Conservation (phyloP, 345 rosid species). For the Eucalyptus tenuipes region DNA sequence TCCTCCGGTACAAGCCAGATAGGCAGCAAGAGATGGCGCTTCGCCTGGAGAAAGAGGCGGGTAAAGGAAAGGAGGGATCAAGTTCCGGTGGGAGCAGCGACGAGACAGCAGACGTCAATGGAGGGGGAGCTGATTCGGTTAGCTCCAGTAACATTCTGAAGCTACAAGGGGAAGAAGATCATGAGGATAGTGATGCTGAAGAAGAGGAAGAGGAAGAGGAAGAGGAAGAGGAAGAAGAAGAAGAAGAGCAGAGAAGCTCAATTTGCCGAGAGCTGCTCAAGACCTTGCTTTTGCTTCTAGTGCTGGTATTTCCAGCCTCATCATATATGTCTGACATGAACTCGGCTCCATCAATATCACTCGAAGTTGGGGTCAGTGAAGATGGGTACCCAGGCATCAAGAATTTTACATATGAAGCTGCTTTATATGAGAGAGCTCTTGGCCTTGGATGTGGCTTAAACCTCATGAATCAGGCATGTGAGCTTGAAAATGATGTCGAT, state of each 20-base stretch:
- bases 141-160: constrained; percentile 1
- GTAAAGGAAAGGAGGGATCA: neutral
- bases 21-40: constrained; percentile 16
- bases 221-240: constrained; percentile 2
- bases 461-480: neutral
- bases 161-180: constrained; percentile 3
- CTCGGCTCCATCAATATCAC: constrained; percentile 2
- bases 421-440: neutral
- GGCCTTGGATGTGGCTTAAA: neutral
- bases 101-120: neutral
- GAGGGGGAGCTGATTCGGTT: neutral
- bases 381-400: constrained; percentile 4
- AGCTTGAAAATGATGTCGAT: neutral
- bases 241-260: constrained; percentile 10
- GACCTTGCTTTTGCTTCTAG: constrained; percentile 3
- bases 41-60: constrained; percentile 1
- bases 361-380: neutral
- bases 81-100: neutral
- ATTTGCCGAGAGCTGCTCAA: constrained; percentile 4
- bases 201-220: constrained; percentile 1
- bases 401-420: neutral
- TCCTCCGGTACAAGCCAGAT: constrained; percentile 26
- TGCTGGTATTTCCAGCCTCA: constrained; percentile 11
- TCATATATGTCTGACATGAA: constrained; percentile 23
- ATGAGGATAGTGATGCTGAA: neutral